Conservation (phyloP, 768 basidiomycete genomes). For the Coprinopsis cinerea region DNA sequence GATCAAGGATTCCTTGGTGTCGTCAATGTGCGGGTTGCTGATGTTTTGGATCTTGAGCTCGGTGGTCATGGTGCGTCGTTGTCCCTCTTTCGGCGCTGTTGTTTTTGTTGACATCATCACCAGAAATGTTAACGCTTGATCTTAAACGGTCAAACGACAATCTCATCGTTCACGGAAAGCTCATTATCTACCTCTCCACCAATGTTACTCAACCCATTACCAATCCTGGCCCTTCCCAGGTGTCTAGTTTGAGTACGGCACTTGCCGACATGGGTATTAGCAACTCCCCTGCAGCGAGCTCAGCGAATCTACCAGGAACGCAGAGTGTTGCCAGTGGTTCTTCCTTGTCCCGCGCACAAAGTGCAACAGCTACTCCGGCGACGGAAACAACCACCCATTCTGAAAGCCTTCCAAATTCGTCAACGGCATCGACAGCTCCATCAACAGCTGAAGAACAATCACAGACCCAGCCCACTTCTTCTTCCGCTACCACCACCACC, state of each 20-base stretch:
- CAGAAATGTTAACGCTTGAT: slow-evolving; percentile 95
- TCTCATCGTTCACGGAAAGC: slow-evolving; percentile 94
- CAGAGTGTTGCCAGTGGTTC: slow-evolving; percentile 27
- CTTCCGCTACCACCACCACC: slow-evolving; percentile 16
- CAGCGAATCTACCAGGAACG: slow-evolving; percentile 41
- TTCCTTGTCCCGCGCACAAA: slow-evolving; percentile 55
- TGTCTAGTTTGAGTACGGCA: slow-evolving; percentile 51
- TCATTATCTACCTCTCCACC: slow-evolving; percentile 94
- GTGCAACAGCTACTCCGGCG: slow-evolving; percentile 53
- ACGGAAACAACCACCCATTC: slow-evolving; percentile 36
- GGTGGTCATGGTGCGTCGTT: slow-evolving; percentile 82
- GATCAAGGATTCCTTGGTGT: slow-evolving; percentile 99
- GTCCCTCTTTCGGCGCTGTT: slow-evolving; percentile 6
- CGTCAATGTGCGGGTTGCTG: slow-evolving; percentile 89
- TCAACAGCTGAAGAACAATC: slow-evolving; percentile 17
- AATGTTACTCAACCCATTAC: slow-evolving; percentile 80
- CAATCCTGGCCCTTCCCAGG: slow-evolving; percentile 77
- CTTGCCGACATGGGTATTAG: slow-evolving; percentile 58
- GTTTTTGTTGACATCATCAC: slow-evolving; percentile 4
- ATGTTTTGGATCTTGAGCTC: slow-evolving; percentile 85
- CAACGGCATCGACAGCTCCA: slow-evolving; percentile 19
- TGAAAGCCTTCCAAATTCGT: slow-evolving; percentile 29
- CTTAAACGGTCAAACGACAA: slow-evolving; percentile 99
- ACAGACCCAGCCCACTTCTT: slow-evolving; percentile 15
- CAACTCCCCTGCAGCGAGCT: slow-evolving; percentile 54